Base-by-base conservation (phyloP, 2,329 filamentous ascomycete genomes). In the Aaosphaeria arxii region DNA sequence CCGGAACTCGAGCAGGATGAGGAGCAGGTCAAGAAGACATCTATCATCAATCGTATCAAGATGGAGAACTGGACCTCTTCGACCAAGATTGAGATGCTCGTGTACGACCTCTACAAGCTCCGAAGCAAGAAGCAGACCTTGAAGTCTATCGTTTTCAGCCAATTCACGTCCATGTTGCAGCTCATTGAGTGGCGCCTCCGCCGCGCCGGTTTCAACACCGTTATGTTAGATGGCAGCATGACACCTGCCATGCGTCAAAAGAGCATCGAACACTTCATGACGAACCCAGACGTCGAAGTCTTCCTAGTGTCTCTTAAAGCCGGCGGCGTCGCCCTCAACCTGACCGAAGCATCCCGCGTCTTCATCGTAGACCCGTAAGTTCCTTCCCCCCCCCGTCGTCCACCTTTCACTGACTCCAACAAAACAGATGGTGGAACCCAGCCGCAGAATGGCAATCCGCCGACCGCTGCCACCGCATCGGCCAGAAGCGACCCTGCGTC, bases 51-150 rank as follows among this genome's bases (percentile, higher is more conserved):
- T 70, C 88, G 94, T 47, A 97, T 99, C 74, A 90, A 92, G 72
- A 96, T 97, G 91, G 89, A 95, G 68, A 89, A 97, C 62, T 99
- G 94, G 94, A 96, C 91, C 0, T 96, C 90, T 0, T 96, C 91
- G 1, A 96, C 91, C 53, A 99, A 99, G 76, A 99, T 99, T 57
- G 94, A 99, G 74, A 85, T 95, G 68, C 82, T 99, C 5, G 87
- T 97, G 7, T 95, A 96, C 64, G 91, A 97, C 64, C 81, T 99
- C 2, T 94, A 95, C 76, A 88, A 89, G 69, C 81, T 97, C 36
- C 86, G 94, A 49, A 95, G 88, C 49, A 89, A 95, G 74, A 96
- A 95, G 68, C 86, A 91, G 53, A 95, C 91, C 0, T 87, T 94
- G 70, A 99, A 99, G 74, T 95, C 89, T 4, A 97, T 97, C 64